Conservation (phyloP, 2,329 filamentous ascomycete species). For the Epichloe bromicola region DNA sequence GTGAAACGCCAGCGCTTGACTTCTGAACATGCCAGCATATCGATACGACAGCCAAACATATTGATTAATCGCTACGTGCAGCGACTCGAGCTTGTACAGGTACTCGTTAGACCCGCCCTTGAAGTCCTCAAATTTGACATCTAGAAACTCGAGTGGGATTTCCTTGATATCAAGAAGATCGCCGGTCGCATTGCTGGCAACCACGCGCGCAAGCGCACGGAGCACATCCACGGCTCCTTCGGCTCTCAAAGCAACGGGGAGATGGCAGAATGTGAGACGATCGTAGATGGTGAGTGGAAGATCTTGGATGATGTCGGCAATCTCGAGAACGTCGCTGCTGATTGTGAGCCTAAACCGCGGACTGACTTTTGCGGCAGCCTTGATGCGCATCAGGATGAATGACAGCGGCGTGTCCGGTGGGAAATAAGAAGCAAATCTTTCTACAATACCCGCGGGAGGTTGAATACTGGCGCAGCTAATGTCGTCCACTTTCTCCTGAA, state of each 20-base stretch:
- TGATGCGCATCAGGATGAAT: slow-evolving; percentile 65
- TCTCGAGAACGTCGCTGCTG: slow-evolving; percentile 41
- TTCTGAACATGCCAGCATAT: slow-evolving; percentile 67
- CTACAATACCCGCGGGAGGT: slow-evolving; percentile 56
- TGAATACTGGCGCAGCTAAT: slow-evolving; percentile 60
- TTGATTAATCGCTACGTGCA: slow-evolving; percentile 72
- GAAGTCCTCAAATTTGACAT: slow-evolving; percentile 37
- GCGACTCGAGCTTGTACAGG: slow-evolving; percentile 54
- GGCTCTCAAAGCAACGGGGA: slow-evolving; percentile 51
- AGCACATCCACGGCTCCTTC: slow-evolving; percentile 35
- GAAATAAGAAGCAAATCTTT: slow-evolving; percentile 71
- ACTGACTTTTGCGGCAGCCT: slow-evolving; percentile 53
- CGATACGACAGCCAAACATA: slow-evolving; percentile 93
- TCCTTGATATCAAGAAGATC: slow-evolving; percentile 57
- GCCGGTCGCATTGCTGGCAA: slow-evolving; percentile 55
- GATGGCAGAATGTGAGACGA: slow-evolving; percentile 59
- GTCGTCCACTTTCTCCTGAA: slow-evolving; percentile 49
- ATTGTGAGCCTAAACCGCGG: slow-evolving; percentile 55
- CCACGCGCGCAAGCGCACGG: slow-evolving; percentile 51
- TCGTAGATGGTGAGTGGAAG: slow-evolving; percentile 59
- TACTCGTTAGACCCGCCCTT: slow-evolving; percentile 35
- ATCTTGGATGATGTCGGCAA: slow-evolving; percentile 64
- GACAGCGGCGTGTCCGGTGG: slow-evolving; percentile 68
- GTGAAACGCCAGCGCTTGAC: slow-evolving; percentile 63
- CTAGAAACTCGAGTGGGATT: slow-evolving; percentile 62